Base-by-base conservation (phyloP, 306 rosid species). In the Cucumis cinereus region DNA sequence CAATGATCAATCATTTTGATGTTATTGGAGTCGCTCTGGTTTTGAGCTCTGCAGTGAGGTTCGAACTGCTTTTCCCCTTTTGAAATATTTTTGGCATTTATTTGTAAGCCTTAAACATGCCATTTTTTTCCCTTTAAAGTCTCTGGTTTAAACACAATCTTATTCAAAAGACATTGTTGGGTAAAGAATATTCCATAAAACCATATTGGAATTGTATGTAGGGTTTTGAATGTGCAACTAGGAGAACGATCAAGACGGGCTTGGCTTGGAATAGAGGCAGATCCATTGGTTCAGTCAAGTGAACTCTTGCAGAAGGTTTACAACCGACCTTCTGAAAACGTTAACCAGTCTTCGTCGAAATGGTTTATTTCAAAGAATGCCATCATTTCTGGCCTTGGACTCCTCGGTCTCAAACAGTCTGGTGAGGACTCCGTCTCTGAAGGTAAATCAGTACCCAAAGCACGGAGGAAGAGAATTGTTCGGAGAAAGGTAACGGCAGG, bases 231-330 rank as follows among this genome's bases (percentile, higher is more conserved):
- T 64, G 89, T 88, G 66, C 99, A 89, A 77, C 67, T 92, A 72
- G 99, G 99, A 72, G 99, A 95, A 85, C 80, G 93, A 74, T 95
- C 98, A 13, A 84, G 96, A 86, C 84, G 91, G 68, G 98, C 93
- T 38, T 95, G 99, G 99, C 93, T 95, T 43, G 98, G 99, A 22
- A 87, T 95, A 41, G 99, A 95, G 92, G 98, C 90, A 23, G 96
- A 95, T 82, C 96, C 98, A 38, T 79, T 95, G 79, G 92, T 86
- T 82, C 89, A 88, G 23, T 89, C 99, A 10, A 96, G 91, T 74
- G 84, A 84, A 38, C 88, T 90, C 67, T 80, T 90, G 91, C 88
- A 70, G 35, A 47, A 87, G 86, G 98, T 79, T 17, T 95, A 95
- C 87, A 90, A 54, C 80, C 90, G 97, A 84, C 88, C 91, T 76